Base-by-base conservation (phyloP, 208 protist genomes). In the Acanthamoeba quina region DNA sequence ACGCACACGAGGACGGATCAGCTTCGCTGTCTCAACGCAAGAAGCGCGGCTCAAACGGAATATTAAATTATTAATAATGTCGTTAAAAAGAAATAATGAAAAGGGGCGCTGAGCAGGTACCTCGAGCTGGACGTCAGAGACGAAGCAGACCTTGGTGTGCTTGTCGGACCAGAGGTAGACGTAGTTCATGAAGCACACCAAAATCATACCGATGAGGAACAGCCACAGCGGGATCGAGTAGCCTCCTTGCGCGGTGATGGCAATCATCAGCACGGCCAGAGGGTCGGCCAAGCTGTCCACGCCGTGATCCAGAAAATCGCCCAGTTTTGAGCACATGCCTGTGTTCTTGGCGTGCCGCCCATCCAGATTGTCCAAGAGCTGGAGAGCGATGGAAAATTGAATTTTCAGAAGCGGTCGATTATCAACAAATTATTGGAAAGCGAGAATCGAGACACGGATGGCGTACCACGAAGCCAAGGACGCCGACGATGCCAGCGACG, bases 131-230 rank as follows among this genome's bases (percentile, higher is more conserved):
- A 74, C 66, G 66, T 74, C 66, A 44, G 66, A 74, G 68, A 76
- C 68, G 31, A 76, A 76, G 68, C 68, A 76, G 31, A 76, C n/a
- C 6, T 76, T 76, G 26, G 68, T 76, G 68, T 76, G 68, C 34
- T 76, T 76, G 68, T 76, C 68, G 17, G 68, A 76, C 68, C 68
- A 76, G 34, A 76, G 68, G 68, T 76, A 76, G 34, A 76, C 68
- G 68, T 76, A 76, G 68, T 76, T 76, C 68, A 76, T 76, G n/a
- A 76, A 76, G 68, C 68, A 76, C 6, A 76, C 68, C 13, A 76
- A 29, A 44, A 76, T 76, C 68, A 76, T 76, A 29, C 68, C 68
- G 34, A 76, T 26, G 15, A 76, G 68, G 68, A 76, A 76, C 24
- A 76, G 68, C 68, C 68, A 76, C 31, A 76, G 31, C 17, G 68